phyloP scores from a whole-genome alignment of 2,329 filamentous ascomycete species.

The Cladobotryum protrusum region DNA sequence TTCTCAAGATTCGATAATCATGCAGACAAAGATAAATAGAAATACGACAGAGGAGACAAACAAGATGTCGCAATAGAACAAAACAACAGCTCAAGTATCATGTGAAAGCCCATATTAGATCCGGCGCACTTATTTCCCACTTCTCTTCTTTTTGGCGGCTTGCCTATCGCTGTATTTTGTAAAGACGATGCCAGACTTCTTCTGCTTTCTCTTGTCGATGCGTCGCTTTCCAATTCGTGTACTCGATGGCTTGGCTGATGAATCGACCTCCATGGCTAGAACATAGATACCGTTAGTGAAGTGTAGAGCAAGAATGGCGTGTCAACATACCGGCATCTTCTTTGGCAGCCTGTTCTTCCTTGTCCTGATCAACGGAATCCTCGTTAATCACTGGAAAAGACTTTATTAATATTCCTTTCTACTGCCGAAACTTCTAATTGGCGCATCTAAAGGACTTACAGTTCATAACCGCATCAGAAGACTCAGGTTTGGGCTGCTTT shows the following conservation, averaged over 20 bases:
- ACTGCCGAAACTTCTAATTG: not conserved
- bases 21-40: slow-evolving; percentile 6
- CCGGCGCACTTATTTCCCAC: slow-evolving; percentile 11
- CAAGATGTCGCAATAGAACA: slow-evolving; percentile 6
- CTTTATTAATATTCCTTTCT: not conserved
- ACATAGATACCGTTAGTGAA: slow-evolving; percentile 6
- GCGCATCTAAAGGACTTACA: not conserved
- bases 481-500: slow-evolving; percentile 64
- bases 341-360: slow-evolving; percentile 25
- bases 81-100: slow-evolving; percentile 3
- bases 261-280: slow-evolving; percentile 53
- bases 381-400: slow-evolving; percentile 12
- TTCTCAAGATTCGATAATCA: slow-evolving; percentile 3
- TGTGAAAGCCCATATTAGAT: not conserved
- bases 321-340: slow-evolving; percentile 21
- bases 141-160: slow-evolving; percentile 38
- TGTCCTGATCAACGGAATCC: slow-evolving; percentile 21
- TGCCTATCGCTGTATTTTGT: slow-evolving; percentile 49
- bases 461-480: slow-evolving; percentile 37
- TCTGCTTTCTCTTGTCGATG: slow-evolving; percentile 51
- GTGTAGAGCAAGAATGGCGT: not conserved
- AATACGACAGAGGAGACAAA: not conserved
- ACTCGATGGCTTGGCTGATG: slow-evolving; percentile 32
- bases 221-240: slow-evolving; percentile 41
- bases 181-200: slow-evolving; percentile 54